Conservation (phyloP, 805 yeast genomes). For the Metschnikowia santaceciliae region DNA sequence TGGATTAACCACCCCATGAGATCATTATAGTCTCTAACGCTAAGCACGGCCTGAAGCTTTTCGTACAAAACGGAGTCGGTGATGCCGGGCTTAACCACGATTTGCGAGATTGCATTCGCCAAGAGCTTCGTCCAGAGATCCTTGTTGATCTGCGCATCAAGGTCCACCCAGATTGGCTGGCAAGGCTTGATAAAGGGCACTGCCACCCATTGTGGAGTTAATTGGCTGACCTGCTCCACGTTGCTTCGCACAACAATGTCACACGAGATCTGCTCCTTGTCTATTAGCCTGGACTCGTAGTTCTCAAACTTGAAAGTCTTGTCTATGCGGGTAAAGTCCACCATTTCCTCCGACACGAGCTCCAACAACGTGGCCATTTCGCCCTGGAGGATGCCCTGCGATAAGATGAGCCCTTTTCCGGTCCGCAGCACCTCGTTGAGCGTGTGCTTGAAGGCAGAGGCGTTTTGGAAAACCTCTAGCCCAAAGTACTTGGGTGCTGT, state of each 20-base stretch:
- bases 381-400: constrained; percentile 56
- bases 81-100: constrained; percentile 38
- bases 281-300: constrained; percentile 74
- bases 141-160: constrained; percentile 55
- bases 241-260: constrained; percentile 48
- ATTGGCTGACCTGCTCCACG: constrained; percentile 3
- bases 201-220: constrained; percentile 23
- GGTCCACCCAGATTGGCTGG: constrained; percentile 68
- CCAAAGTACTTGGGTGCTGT: constrained; percentile 36
- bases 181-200: constrained; percentile 62
- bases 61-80: constrained; percentile 19
- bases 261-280: constrained; percentile 60
- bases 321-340: constrained; percentile 40
- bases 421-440: constrained; percentile 39
- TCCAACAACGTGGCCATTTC: constrained; percentile 62
- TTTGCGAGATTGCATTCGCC: constrained; percentile 37
- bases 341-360: constrained; percentile 36
- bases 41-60: constrained; percentile 28
- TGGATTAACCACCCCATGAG: constrained; percentile 40
- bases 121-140: constrained; percentile 59
- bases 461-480: constrained; percentile 38
- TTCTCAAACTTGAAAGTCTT: constrained; percentile 50
- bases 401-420: constrained; percentile 51
- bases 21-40: constrained; percentile 23
- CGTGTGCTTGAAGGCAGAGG: constrained; percentile 43